phyloP scores from a whole-genome alignment of 306 rosid species.

The Benincasa hispida region DNA sequence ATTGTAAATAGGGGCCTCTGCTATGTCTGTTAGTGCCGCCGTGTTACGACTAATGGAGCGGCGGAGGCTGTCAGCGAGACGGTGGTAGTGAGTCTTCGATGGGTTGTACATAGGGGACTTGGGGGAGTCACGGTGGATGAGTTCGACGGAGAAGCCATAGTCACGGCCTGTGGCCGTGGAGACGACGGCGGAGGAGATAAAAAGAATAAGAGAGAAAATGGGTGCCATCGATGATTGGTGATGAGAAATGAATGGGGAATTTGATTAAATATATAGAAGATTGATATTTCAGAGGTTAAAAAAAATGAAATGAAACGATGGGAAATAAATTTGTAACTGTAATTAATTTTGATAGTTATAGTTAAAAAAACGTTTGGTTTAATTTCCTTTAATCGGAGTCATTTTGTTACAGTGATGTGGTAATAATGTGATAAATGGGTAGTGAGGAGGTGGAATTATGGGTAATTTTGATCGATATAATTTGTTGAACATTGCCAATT shows the following conservation, averaged over 20 bases:
- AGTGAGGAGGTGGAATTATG: not conserved
- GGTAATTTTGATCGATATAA: not conserved
- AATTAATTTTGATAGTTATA: not conserved
- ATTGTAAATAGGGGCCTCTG: not conserved
- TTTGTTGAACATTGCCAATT: not conserved
- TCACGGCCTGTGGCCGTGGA: not conserved
- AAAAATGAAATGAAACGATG: not conserved
- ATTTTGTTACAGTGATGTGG: not conserved
- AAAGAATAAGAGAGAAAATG: not conserved
- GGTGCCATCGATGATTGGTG: not conserved
- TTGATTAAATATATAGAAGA: not conserved
- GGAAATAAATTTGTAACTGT: not conserved
- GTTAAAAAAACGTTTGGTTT: not conserved
- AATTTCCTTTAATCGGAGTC: not conserved
- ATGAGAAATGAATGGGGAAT: not conserved
- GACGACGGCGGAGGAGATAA: not conserved
- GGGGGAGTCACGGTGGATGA: slow-evolving; percentile 41
- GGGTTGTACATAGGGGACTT: slow-evolving; percentile 29
- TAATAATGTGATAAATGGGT: too few species aligned
- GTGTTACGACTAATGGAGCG: slow-evolving; percentile 17
- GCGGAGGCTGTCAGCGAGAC: slow-evolving; percentile 16
- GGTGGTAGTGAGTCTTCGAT: slow-evolving; percentile 10
- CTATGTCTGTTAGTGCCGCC: not conserved
- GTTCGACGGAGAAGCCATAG: slow-evolving; percentile 25
- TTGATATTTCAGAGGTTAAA: not conserved